Percentiles rank a stretch among this genome's conserved stretches.
Evolutionary conservation across 2,329 filamentous ascomycete genomes (phyloP).

Genomic region (Colletotrichum sp.): DNA sequence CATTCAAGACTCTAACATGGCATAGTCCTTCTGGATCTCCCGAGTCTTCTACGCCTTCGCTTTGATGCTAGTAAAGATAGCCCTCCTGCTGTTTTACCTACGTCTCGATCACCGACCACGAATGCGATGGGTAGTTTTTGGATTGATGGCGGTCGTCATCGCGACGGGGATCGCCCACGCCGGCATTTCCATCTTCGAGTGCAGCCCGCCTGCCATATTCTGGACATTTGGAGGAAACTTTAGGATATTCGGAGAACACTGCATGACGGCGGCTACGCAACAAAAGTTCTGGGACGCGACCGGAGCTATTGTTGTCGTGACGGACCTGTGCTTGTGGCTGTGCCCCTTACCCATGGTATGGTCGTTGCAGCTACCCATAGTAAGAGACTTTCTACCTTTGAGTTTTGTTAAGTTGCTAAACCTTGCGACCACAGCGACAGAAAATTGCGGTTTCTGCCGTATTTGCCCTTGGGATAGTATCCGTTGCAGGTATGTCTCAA

Average conservation of each 20-base stretch:
- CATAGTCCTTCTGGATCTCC: not conserved
- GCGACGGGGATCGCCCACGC: not conserved
- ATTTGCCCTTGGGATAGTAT: not conserved
- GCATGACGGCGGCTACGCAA: not conserved
- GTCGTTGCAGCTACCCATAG: not conserved
- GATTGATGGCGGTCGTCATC: not conserved
- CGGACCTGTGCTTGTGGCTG: not conserved
- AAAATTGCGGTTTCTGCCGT: not conserved
- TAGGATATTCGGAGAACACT: not conserved
- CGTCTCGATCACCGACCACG: not conserved
- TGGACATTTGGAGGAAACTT: not conserved
- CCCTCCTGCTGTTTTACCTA: not conserved
- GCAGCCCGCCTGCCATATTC: not conserved
- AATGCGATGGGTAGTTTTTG: not conserved
- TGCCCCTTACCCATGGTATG: not conserved
- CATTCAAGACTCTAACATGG: not conserved
- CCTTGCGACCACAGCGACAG: accelerated
- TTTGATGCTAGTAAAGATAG: not conserved
- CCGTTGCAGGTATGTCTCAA: not conserved
- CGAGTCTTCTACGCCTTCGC: not conserved
- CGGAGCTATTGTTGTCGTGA: not conserved
- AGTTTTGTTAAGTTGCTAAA: accelerated
- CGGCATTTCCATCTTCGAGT: not conserved
- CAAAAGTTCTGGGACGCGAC: not conserved
- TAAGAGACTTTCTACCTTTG: not conserved